Base-by-base conservation (phyloP, 768 basidiomycete genomes). In the Naematelia encephala region DNA sequence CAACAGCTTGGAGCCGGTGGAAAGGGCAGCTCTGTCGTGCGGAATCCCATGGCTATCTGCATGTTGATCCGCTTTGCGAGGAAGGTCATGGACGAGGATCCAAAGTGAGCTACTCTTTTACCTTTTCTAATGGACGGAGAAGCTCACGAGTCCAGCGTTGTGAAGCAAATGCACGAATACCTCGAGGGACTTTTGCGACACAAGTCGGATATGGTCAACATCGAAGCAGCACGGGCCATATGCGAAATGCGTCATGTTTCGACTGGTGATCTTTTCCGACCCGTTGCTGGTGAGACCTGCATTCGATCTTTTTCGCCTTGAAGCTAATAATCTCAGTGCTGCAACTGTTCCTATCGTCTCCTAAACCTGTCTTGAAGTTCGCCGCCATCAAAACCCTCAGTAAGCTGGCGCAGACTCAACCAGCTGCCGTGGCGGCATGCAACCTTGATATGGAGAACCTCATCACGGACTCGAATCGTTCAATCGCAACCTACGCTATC, bases 141-240 rank as follows among this genome's bases (percentile, higher is more conserved):
- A 27, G 57, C 70, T 39, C 19, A 44, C 45, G 53, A 19, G 25
- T 0, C 12, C 66, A 99, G 94, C 72, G 81, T 93, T 23, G 91
- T 94, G 77, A 86, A 84, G 61, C 91, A 90, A 69, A 94, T 97
- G 84, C 81, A 91, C 53, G 96, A 98, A 64, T 83, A 96, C 44
- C 82, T 98, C 34, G 96, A 98, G 74, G 87, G 89, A 29, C 93
- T 92, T 86, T 81, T 98, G 60, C 86, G 92, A 59, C 96, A 99
- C 80, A 99, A 99, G 82, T 96, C 91, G 67, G 96, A 99, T 76
- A 99, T 97, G 94, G 96, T 99, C 73, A 98, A 98, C 79, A 89
- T 92, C 61, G 96, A 99, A 77, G 96, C 96, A 21, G 94, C 96
- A 2, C 88, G 96, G 45, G 93, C 87, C 5, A 94, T 99, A 62